Evolutionary conservation across 352 stramenopile species (phyloP).

Genomic region (Pythium diclinum): DNA sequence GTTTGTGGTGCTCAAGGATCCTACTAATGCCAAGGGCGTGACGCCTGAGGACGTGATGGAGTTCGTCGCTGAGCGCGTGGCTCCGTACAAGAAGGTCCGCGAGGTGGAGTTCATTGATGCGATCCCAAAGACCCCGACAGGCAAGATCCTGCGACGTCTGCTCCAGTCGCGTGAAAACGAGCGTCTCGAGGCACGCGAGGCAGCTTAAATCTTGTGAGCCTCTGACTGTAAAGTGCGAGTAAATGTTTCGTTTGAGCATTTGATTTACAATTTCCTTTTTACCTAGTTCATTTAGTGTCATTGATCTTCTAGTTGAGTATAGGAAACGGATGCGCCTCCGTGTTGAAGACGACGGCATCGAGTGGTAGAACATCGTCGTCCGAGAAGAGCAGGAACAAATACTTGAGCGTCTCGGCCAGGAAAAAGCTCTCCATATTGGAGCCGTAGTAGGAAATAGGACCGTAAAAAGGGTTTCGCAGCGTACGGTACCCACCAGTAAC

Average conservation of each 20-base stretch:
- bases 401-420: constrained; percentile 91
- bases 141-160: constrained; percentile 91
- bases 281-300: too few species aligned
- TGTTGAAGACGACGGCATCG: constrained; percentile 82
- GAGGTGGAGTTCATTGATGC: constrained; percentile 78
- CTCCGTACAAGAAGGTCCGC: constrained; percentile 76
- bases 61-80: constrained; percentile 72
- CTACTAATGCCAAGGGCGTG: constrained; percentile 25
- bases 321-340: constrained; percentile 77
- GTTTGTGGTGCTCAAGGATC: constrained; percentile 82
- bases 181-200: neutral
- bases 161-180: constrained; percentile 36
- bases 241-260: neutral
- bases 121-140: constrained; percentile 90
- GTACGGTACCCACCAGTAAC: constrained; percentile 59
- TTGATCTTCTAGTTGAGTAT: neutral
- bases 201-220: neutral
- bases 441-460: constrained; percentile 21
- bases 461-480: constrained; percentile 47
- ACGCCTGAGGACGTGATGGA: constrained; percentile 63
- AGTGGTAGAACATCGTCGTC: constrained; percentile 64
- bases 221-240: neutral
- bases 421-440: constrained; percentile 87
- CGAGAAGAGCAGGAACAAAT: constrained; percentile 87
- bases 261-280: too few species aligned